Conservation (phyloP, 1,139 yeast species). For the Lodderomyces oxycetoniae region DNA sequence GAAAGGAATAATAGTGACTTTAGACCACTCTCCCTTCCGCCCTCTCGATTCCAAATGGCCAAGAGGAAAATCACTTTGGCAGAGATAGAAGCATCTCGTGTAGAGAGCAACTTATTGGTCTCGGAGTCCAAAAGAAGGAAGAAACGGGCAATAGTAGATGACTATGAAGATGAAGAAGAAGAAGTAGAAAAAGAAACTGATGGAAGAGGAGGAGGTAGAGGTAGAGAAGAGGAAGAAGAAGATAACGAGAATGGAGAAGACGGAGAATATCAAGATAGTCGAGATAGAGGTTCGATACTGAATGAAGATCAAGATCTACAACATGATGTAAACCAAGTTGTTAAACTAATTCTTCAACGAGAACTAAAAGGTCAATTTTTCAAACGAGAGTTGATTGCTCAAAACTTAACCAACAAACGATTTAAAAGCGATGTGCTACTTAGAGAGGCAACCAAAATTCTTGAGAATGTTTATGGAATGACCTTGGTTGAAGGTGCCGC, state of each 20-base stretch:
- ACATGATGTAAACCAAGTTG: slow-evolving; percentile 17
- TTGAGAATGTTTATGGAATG: slow-evolving; percentile 30
- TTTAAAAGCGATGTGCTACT: slow-evolving; percentile 18
- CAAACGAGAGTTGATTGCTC: slow-evolving; percentile 25
- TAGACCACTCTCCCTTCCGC: too few species aligned
- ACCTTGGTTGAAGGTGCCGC: slow-evolving; percentile 21
- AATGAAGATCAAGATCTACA: slow-evolving; percentile 10
- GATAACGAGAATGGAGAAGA: neutral
- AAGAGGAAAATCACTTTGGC: slow-evolving; percentile 8
- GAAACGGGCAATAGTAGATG: slow-evolving; percentile 5
- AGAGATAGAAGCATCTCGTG: slow-evolving; percentile 4
- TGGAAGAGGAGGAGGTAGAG: neutral
- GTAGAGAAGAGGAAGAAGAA: too few species aligned
- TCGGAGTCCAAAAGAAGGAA: slow-evolving; percentile 5
- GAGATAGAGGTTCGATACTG: neutral
- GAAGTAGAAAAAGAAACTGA: neutral
- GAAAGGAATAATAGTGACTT: too few species aligned
- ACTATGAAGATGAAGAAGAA: slow-evolving; percentile 8
- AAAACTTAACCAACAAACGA: slow-evolving; percentile 15
- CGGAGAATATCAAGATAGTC: neutral
- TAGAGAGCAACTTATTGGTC: neutral
- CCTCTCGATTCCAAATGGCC: slow-evolving; percentile 5
- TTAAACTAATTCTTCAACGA: slow-evolving; percentile 23
- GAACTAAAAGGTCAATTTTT: slow-evolving; percentile 24
- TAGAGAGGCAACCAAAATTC: slow-evolving; percentile 16